These are phyloP conservation scores for Botrytis hyacinthi DNA, from an alignment of 2,329 filamentous ascomycete genomes.

Conservation along the genomic window DNA sequence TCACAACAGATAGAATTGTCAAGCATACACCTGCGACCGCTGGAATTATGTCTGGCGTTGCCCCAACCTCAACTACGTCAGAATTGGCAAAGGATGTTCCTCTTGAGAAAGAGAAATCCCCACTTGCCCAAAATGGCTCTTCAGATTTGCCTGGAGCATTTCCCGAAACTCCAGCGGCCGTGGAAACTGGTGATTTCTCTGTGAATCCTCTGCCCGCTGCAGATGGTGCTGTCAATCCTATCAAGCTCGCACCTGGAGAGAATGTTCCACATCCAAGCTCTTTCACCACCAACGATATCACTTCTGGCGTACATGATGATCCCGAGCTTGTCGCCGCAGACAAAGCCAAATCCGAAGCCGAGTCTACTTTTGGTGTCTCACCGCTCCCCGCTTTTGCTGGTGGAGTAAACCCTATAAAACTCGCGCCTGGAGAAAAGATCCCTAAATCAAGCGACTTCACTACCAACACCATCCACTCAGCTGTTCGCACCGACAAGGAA, in stretches of 20 bases:
- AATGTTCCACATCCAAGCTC: slow-evolving; percentile 68
- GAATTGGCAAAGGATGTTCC: slow-evolving; percentile 66
- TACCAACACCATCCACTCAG: slow-evolving; percentile 64
- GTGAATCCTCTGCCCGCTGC: slow-evolving; percentile 62
- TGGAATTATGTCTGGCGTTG: slow-evolving; percentile 62
- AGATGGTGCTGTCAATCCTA: slow-evolving; percentile 71
- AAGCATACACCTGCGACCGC: slow-evolving; percentile 46
- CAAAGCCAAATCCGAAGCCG: slow-evolving; percentile 36
- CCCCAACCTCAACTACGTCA: slow-evolving; percentile 69
- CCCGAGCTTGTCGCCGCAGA: slow-evolving; percentile 68
- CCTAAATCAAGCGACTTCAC: slow-evolving; percentile 65
- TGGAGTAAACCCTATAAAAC: slow-evolving; percentile 74
- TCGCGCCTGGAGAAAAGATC: slow-evolving; percentile 77
- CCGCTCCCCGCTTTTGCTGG: slow-evolving; percentile 62
- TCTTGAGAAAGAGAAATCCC: slow-evolving; percentile 47
- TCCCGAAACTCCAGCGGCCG: slow-evolving; percentile 65
- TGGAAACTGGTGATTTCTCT: slow-evolving; percentile 44
- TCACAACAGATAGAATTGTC: slow-evolving; percentile 69
- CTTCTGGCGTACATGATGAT: slow-evolving; percentile 74
- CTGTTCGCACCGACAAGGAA: slow-evolving; percentile 76
- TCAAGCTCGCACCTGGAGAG: slow-evolving; percentile 77
- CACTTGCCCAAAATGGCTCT: slow-evolving; percentile 34
- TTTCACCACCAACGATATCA: slow-evolving; percentile 65
- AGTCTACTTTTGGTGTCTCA: slow-evolving; percentile 55
- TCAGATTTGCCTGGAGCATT: slow-evolving; percentile 64